phyloP scores from a whole-genome alignment of 75 land plant species.

The Sequoiadendron giganteum region DNA sequence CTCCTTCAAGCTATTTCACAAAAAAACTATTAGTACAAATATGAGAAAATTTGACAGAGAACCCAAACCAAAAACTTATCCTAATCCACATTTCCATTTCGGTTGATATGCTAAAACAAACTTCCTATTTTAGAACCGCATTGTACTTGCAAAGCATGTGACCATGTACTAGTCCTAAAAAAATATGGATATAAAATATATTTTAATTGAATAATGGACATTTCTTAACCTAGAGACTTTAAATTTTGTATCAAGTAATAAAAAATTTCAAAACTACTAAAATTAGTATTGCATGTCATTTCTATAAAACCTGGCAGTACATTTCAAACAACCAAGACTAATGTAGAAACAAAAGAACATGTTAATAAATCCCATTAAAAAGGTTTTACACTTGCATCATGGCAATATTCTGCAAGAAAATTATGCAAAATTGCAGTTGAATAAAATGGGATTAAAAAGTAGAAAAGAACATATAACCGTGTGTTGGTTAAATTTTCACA shows the following conservation, averaged over 20 bases:
- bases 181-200: background rate
- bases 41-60: background rate
- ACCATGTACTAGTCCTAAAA: background rate
- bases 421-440: background rate
- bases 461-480: background rate
- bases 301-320: background rate
- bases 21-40: background rate
- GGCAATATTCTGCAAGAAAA: background rate
- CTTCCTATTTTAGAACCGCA: background rate
- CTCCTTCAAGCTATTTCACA: slow-evolving; percentile 71
- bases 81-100: background rate
- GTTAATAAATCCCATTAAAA: too few relatives aligned
- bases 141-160: background rate
- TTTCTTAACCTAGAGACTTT: background rate
- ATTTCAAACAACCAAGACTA: background rate
- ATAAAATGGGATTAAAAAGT: background rate
- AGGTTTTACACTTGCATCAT: too few relatives aligned
- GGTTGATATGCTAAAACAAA: background rate
- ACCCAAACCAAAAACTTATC: background rate
- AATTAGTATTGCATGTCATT: background rate
- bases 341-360: background rate
- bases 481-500: background rate
- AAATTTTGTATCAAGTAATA: background rate
- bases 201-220: background rate
- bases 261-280: background rate